Conservation (phyloP, 257 asterid species). For the Solanum habrochaites region DNA sequence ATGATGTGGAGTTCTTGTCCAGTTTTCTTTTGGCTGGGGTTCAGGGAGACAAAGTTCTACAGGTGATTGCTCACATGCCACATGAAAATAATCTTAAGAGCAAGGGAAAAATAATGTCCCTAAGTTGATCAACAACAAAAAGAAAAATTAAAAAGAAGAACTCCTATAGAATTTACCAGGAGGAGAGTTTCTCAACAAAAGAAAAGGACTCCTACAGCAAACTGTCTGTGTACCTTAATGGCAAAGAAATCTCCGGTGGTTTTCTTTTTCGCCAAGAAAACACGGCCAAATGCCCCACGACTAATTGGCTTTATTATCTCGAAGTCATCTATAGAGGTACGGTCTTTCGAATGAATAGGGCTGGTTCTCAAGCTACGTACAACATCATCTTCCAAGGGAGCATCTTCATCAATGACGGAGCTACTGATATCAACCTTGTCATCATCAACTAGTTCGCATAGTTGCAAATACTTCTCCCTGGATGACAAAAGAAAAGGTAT, state of each 20-base stretch:
- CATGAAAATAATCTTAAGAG: neutral
- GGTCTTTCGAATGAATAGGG: slow-evolving; percentile 85
- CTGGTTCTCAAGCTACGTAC: slow-evolving; percentile 93
- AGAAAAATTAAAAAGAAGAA: no score
- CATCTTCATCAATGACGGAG: slow-evolving; percentile 94
- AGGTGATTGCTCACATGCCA: neutral
- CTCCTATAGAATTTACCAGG: neutral
- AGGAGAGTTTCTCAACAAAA: neutral
- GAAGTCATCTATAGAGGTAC: slow-evolving; percentile 95
- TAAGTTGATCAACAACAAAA: neutral
- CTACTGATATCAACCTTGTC: slow-evolving; percentile 85
- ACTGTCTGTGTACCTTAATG: slow-evolving; percentile 52
- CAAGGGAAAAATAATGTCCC: neutral
- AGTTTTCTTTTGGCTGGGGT: neutral
- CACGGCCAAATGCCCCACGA: slow-evolving; percentile 99
- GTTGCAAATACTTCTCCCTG: slow-evolving; percentile 96
- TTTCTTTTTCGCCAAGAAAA: slow-evolving; percentile 91
- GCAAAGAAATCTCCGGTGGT: slow-evolving; percentile 96
- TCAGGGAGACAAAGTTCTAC: neutral
- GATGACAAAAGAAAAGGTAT: neutral
- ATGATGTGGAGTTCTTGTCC: neutral
- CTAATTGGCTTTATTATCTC: slow-evolving; percentile 98
- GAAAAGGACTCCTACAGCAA: neutral
- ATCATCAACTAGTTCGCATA: slow-evolving; percentile 90
- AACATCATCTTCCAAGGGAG: slow-evolving; percentile 95